Conservation (phyloP, 108 stramenopile species). For the Discostella pseudostelligera region DNA sequence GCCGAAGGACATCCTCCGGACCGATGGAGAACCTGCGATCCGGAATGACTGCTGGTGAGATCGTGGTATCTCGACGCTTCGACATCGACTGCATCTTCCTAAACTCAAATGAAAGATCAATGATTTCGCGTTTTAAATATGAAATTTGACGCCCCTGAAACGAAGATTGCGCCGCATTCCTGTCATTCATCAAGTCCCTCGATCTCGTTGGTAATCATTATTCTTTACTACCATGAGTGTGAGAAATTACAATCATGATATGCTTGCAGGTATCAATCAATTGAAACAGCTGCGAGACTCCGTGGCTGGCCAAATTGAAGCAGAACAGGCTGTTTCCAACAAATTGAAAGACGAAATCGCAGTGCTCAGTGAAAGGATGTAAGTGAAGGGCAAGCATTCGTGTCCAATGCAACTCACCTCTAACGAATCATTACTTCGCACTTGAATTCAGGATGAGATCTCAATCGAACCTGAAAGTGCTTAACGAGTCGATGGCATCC, state of each 20-base stretch:
- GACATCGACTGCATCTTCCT: no score
- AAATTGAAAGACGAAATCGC: slow-evolving; percentile 18
- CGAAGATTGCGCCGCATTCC: not conserved
- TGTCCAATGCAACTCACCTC: not conserved
- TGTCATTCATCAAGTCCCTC: no score
- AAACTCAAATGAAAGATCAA: no score
- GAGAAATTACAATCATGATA: slow-evolving; percentile 13
- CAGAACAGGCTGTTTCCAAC: slow-evolving; percentile 4
- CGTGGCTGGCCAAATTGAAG: slow-evolving; percentile 6
- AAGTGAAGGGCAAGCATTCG: not conserved
- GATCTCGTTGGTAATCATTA: not conserved
- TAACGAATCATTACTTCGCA: not conserved
- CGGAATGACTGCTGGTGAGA: no score
- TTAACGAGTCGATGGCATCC: slow-evolving; percentile 12
- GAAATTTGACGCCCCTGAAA: not conserved
- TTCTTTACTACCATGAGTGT: not conserved
- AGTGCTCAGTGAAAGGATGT: slow-evolving; percentile 10
- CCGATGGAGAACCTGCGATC: slow-evolving; percentile 11
- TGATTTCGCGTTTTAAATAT: not conserved
- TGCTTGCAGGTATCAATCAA: slow-evolving; percentile 15
- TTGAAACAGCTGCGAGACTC: slow-evolving; percentile 14
- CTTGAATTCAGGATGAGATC: slow-evolving; percentile 10
- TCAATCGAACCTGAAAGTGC: slow-evolving; percentile 3
- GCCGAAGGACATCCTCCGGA: slow-evolving; percentile 43
- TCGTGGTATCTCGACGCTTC: no score